Base-by-base conservation (phyloP, 2,329 filamentous ascomycete genomes). In the Cercospora citrullina region DNA sequence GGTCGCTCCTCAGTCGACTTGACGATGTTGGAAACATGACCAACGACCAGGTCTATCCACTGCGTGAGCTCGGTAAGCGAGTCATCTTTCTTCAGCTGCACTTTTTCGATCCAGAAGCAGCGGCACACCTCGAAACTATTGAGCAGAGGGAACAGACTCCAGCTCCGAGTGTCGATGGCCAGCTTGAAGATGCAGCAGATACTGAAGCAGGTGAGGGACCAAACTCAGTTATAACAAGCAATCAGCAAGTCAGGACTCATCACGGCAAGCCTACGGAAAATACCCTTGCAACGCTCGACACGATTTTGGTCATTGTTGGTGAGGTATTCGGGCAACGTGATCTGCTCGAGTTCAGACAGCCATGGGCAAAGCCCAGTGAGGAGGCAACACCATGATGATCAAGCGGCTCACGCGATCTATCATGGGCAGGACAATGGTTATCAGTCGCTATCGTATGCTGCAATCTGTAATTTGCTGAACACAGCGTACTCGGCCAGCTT, bases 281-380 rank as follows among this genome's bases (percentile, higher is more conserved):
- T 58, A 77, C 76, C 5, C 69, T 74, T 6, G 90, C 89, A n/a
- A 93, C 93, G 48, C 84, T 97, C 36, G 94, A 96, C 80, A 96
- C 96, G 92, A 92, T 97, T 63, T 83, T 97, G 72, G 95, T 92
- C 0, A 86, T 97, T 39, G 90, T 91, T 59, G 94, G 93, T 74
- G 93, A 97, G 80, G 88, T 91, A 72, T 98, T 94, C 80, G 93
- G 94, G 1, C 94, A 98, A 80, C 86, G 90, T 71, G 94, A 98
- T 79, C 80, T 97, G 70, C 85, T 97, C 60, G 88, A 91, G 74
- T 91, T 90, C 69, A 87, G 93, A 67, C 69, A 70, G 21, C 59
- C 72, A 51, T 79, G 77, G 77, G 55, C 64, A 14, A 58, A 59
- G 33, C 3, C n/a, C 39, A 42, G 12, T 6, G 36, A 23, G 23